A percentile compares a stretch with the other conserved stretches of the same genome.
phyloP scores from a whole-genome alignment of 176 grass and related monocot genomes.

The Oryza officinalis region DNA sequence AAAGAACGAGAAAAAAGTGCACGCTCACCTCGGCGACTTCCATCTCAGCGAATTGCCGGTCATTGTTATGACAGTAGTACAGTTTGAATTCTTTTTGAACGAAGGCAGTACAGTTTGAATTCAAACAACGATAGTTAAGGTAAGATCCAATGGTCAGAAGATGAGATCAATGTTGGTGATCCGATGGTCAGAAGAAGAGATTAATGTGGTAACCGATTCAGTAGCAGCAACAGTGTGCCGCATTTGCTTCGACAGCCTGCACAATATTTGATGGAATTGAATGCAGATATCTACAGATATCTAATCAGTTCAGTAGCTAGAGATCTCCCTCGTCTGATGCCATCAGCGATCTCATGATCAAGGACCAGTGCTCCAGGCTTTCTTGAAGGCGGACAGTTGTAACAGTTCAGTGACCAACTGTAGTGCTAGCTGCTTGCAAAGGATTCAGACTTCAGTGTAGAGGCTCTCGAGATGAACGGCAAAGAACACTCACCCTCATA shows the following conservation, averaged over 20 bases:
- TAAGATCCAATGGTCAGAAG: not conserved
- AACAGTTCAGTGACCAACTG: not conserved
- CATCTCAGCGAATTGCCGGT: not conserved
- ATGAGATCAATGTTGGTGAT: not conserved
- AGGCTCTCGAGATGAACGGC: not conserved
- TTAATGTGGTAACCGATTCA: not conserved
- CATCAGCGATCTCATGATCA: not conserved
- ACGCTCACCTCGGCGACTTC: not conserved
- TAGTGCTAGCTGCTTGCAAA: not conserved
- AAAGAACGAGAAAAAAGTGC: not conserved
- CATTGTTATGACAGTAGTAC: not conserved
- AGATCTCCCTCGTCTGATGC: not conserved
- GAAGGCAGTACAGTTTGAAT: conserved; percentile 2
- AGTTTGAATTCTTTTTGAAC: not conserved
- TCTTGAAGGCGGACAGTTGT: not conserved
- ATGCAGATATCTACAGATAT: not conserved
- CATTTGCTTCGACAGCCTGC: not conserved
- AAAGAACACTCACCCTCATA: not conserved
- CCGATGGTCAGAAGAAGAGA: not conserved
- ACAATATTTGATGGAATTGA: conserved; percentile 9
- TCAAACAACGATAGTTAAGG: not conserved
- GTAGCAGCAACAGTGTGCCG: not conserved
- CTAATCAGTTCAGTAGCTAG: not conserved
- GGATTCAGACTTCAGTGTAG: not conserved
- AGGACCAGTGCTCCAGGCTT: not conserved